phyloP scores from a whole-genome alignment of 805 yeast species.

The Maudiozyma serrabonitensis region DNA sequence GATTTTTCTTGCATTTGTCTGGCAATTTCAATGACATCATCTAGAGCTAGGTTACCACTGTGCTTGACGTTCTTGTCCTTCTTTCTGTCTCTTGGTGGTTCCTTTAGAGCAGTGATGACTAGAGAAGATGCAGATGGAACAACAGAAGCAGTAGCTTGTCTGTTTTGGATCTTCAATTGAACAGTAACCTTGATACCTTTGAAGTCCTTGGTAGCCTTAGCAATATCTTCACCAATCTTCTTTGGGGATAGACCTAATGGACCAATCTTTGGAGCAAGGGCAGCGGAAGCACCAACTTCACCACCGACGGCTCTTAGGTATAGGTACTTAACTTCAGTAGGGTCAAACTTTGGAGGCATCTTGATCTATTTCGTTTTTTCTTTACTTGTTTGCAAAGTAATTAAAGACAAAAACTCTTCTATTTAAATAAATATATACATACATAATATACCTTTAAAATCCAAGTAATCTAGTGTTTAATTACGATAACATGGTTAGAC shows the following conservation, averaged over 20 bases:
- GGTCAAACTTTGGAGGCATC: conserved; percentile 99
- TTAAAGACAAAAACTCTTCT: not conserved
- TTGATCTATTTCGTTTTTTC: conserved; percentile 16
- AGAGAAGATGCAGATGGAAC: conserved; percentile 99
- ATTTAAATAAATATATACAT: no score
- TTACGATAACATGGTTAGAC: not conserved
- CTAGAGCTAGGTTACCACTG: conserved; percentile 96
- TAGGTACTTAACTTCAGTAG: conserved; percentile 94
- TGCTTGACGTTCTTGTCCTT: conserved; percentile 99
- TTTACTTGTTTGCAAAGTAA: not conserved
- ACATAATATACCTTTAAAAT: no score
- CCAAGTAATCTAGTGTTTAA: no score
- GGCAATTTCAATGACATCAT: conserved; percentile 93
- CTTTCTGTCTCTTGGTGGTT: conserved; percentile 99
- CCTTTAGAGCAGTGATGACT: conserved; percentile 98
- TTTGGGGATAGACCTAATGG: conserved; percentile 99
- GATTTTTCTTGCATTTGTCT: conserved; percentile 96
- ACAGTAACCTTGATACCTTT: conserved; percentile 99
- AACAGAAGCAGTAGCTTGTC: conserved; percentile 98
- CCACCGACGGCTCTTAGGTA: conserved; percentile 99
- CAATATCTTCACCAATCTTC: conserved; percentile 99
- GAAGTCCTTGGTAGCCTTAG: conserved; percentile 98
- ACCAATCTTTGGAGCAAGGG: conserved; percentile 99
- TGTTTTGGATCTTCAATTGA: conserved; percentile 97
- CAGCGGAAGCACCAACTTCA: conserved; percentile 99